Conservation (phyloP, 768 basidiomycete species). For the Hygrocybe coccinea region DNA sequence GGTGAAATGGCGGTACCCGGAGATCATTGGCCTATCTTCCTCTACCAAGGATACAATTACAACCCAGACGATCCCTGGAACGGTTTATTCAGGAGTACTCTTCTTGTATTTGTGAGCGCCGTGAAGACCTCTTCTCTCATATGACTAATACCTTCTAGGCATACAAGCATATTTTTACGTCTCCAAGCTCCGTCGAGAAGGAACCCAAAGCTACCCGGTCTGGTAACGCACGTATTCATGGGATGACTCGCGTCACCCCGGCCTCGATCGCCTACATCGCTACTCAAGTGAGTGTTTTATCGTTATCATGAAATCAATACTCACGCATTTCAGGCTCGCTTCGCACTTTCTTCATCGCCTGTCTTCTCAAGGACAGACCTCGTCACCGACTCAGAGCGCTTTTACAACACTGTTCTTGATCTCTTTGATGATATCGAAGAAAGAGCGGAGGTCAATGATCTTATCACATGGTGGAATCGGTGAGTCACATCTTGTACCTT, state of each 20-base stretch:
- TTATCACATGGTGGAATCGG: constrained; percentile 5
- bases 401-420: constrained; percentile 2
- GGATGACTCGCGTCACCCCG: not conserved
- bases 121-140: not conserved
- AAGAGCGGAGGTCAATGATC: not conserved
- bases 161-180: not conserved
- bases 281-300: not conserved
- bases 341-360: constrained; percentile 2
- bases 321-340: not conserved
- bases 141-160: not conserved
- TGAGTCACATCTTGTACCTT: not conserved
- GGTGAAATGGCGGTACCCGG: not conserved
- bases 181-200: not conserved
- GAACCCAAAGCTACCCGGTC: not conserved
- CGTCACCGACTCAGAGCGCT: too few relatives aligned
- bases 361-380: not conserved
- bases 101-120: not conserved
- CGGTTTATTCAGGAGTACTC: not conserved
- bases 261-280: constrained; percentile 5
- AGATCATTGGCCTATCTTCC: not conserved
- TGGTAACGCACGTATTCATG: not conserved
- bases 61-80: not conserved
- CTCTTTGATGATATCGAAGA: constrained; percentile 2
- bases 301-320: not conserved
- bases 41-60: not conserved